These are phyloP conservation scores for Suillus lakei DNA, from an alignment of 768 basidiomycete species.

Conservation along the genomic window DNA sequence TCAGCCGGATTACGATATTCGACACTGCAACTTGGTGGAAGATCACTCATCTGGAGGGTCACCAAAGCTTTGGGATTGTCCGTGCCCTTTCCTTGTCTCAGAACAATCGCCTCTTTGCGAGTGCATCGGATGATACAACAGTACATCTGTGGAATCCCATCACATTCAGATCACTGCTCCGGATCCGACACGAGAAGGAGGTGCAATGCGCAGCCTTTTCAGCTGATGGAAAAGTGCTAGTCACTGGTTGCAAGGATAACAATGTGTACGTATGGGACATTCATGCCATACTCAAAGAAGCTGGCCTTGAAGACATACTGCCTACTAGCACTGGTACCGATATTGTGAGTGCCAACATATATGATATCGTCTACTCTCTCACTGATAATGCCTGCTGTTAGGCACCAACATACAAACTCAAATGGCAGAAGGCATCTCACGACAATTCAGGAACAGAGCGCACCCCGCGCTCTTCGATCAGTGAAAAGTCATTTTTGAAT, in stretches of 20 bases:
- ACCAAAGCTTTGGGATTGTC: background rate
- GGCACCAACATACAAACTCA: too few species aligned
- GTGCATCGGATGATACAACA: background rate
- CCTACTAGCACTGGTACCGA: background rate
- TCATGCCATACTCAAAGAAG: background rate
- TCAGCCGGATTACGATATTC: background rate
- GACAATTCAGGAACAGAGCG: too few species aligned
- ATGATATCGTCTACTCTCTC: too few species aligned
- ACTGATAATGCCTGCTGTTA: too few species aligned
- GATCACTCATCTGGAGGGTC: background rate
- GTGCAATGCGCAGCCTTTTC: background rate
- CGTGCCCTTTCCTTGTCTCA: background rate
- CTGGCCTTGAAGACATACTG: background rate
- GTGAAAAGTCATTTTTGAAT: too few species aligned
- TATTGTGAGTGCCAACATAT: too few species aligned
- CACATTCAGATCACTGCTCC: background rate
- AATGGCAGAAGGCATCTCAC: too few species aligned
- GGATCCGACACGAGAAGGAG: background rate
- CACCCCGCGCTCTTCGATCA: too few species aligned
- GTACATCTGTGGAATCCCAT: background rate
- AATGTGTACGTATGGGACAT: background rate
- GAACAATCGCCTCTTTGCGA: background rate
- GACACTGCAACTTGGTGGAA: background rate
- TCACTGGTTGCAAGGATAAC: background rate
- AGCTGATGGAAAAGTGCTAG: background rate